Evolutionary conservation across 257 asterid genomes (phyloP).

Genomic region (Cynanchum wilfordii): DNA sequence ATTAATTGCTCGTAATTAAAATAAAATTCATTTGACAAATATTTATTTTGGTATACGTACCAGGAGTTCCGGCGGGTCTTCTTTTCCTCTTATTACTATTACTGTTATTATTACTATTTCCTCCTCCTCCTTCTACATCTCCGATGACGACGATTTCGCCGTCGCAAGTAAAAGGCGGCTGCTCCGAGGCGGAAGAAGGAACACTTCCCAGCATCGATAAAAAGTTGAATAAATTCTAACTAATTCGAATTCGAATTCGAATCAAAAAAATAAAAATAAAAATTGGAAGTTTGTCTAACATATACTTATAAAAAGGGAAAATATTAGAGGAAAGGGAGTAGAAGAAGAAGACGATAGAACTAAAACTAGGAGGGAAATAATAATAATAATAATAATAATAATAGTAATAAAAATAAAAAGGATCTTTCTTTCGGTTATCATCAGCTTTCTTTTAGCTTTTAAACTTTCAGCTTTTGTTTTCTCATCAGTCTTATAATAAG

Average conservation of each 20-base stretch:
- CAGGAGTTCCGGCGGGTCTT: conserved; percentile 93
- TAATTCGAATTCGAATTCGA: too few relatives aligned
- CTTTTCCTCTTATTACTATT: conserved; percentile 40
- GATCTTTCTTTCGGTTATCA: conserved; percentile 45
- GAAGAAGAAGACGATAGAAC: conserved; percentile 25
- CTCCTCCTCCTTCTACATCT: too few relatives aligned
- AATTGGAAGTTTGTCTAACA: not conserved
- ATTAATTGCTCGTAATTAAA: not conserved
- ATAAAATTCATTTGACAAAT: not conserved
- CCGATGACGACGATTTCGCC: conserved; percentile 38
- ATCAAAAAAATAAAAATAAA: too few relatives aligned
- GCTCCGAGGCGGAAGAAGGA: conserved; percentile 44
- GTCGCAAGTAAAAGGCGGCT: conserved; percentile 30
- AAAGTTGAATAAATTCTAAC: too few relatives aligned
- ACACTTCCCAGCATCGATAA: conserved; percentile 33
- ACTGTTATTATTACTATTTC: not conserved
- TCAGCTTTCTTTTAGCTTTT: conserved; percentile 60
- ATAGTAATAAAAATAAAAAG: conserved; percentile 20
- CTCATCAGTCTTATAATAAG: conserved; percentile 10
- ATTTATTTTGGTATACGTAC: conserved; percentile 22
- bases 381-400: not conserved
- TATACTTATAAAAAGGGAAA: not conserved
- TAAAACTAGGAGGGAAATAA: conserved; percentile 27
- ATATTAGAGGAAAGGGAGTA: conserved; percentile 10
- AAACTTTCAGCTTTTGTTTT: conserved; percentile 36